Evolutionary conservation across 2,329 filamentous ascomycete species (phyloP).

Genomic region (Apiospora sp.): DNA sequence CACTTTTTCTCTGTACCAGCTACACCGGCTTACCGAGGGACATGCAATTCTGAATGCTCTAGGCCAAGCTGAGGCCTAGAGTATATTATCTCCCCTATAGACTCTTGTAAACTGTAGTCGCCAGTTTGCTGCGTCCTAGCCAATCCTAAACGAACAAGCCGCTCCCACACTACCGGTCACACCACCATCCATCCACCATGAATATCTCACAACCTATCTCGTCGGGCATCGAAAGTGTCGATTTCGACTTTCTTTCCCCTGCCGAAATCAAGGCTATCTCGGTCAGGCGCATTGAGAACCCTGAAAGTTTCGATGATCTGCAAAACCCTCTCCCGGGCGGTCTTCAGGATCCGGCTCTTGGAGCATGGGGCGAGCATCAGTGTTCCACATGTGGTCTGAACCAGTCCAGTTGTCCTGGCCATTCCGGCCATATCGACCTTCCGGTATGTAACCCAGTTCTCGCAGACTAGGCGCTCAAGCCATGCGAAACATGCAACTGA

Average conservation of each 20-base stretch:
- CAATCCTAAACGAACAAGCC: slow-evolving; percentile 6
- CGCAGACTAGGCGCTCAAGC: not conserved
- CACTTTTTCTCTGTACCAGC: slow-evolving; percentile 9
- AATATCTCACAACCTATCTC: slow-evolving; percentile 83
- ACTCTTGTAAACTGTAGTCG: slow-evolving; percentile 8
- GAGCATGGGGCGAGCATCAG: slow-evolving; percentile 86
- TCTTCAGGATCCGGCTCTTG: slow-evolving; percentile 90
- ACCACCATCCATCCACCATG: slow-evolving; percentile 52
- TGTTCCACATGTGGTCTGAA: slow-evolving; percentile 92
- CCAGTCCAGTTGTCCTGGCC: slow-evolving; percentile 84
- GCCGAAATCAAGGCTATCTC: slow-evolving; percentile 89
- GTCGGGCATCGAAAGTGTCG: slow-evolving; percentile 84
- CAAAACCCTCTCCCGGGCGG: slow-evolving; percentile 90
- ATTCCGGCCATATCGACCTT: slow-evolving; percentile 93
- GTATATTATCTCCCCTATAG: slow-evolving; percentile 3
- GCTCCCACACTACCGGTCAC: not conserved
- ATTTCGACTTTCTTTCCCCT: slow-evolving; percentile 85
- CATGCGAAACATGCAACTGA: not conserved
- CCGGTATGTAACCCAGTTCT: slow-evolving; percentile 50
- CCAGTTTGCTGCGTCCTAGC: slow-evolving; percentile 10
- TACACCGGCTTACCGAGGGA: slow-evolving; percentile 14
- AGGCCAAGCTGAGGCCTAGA: slow-evolving; percentile 26
- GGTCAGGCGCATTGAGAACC: slow-evolving; percentile 92
- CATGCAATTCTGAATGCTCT: slow-evolving; percentile 26
- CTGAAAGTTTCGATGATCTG: slow-evolving; percentile 91